Evolutionary conservation across 2,329 filamentous ascomycete species (phyloP).

Genomic region (Chaetomium strumarium): DNA sequence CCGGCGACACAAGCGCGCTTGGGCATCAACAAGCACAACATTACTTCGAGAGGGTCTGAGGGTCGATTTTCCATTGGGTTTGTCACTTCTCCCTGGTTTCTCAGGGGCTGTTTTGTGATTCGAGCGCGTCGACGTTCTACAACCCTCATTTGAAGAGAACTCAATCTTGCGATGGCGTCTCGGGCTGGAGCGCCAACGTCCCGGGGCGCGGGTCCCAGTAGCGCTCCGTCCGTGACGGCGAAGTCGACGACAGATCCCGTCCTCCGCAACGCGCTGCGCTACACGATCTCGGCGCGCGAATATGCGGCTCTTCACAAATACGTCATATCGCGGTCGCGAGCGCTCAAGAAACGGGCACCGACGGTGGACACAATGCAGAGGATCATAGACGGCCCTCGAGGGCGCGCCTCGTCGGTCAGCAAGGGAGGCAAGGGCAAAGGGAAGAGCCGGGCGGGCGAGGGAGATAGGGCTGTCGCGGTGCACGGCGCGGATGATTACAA

Average conservation of each 20-base stretch:
- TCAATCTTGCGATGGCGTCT: conserved; percentile 11
- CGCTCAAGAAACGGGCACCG: conserved; percentile 50
- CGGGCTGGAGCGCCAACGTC: conserved; percentile 10
- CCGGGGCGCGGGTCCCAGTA: background rate
- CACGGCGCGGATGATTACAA: conserved; percentile 58
- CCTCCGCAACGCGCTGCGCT: conserved; percentile 77
- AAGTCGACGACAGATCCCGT: conserved; percentile 35
- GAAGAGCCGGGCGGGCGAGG: conserved; percentile 18
- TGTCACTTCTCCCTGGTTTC: background rate
- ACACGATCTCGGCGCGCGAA: conserved; percentile 79
- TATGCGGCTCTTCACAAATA: conserved; percentile 82
- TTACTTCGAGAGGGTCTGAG: background rate
- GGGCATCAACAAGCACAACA: background rate
- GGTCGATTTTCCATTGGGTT: background rate
- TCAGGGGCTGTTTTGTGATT: background rate
- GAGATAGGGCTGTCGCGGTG: conserved; percentile 15
- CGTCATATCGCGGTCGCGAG: conserved; percentile 65
- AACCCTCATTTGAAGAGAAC: background rate
- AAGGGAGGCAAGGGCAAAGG: conserved; percentile 26
- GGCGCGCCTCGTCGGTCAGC: conserved; percentile 14
- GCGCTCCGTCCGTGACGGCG: conserved; percentile 10
- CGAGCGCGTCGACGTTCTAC: background rate
- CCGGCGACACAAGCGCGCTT: background rate
- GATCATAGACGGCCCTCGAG: conserved; percentile 42
- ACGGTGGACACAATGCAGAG: conserved; percentile 50